These are phyloP conservation scores for Phialophora chinensis DNA, from an alignment of 2,329 filamentous ascomycete genomes.

Conservation along the genomic window DNA sequence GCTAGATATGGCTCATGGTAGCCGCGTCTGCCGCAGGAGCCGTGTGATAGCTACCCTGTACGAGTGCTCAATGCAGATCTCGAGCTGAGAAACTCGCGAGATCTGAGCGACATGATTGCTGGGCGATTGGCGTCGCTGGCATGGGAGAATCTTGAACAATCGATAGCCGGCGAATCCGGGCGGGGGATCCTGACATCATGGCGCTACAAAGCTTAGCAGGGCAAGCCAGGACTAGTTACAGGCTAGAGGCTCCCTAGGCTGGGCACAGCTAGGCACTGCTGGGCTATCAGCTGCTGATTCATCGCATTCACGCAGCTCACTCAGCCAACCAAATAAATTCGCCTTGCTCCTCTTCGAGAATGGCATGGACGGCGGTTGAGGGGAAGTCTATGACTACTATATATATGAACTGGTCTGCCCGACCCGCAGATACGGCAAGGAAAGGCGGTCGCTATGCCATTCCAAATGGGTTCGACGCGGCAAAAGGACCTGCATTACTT, in stretches of 20 bases:
- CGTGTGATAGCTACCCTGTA: conserved; percentile 13
- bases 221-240: not conserved
- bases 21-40: conserved; percentile 19
- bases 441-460: conserved; percentile 12
- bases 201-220: conserved; percentile 11
- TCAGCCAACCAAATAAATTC: conserved; percentile 19
- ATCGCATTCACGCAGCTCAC: conserved; percentile 11
- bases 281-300: conserved; percentile 18
- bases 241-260: not conserved
- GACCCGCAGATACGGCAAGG: not conserved
- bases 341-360: conserved; percentile 13
- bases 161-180: conserved; percentile 14
- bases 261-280: not conserved
- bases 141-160: not conserved
- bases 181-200: conserved; percentile 24
- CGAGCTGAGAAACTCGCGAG: conserved; percentile 3
- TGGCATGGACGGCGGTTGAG: not conserved
- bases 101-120: conserved; percentile 6
- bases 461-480: conserved; percentile 34
- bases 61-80: conserved; percentile 6
- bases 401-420: not conserved
- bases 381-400: not conserved
- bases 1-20: conserved; percentile 24
- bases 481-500: conserved; percentile 60
- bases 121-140: not conserved